Base-by-base conservation (phyloP, 495 filamentous ascomycete genomes). In the Tuber aestivum region DNA sequence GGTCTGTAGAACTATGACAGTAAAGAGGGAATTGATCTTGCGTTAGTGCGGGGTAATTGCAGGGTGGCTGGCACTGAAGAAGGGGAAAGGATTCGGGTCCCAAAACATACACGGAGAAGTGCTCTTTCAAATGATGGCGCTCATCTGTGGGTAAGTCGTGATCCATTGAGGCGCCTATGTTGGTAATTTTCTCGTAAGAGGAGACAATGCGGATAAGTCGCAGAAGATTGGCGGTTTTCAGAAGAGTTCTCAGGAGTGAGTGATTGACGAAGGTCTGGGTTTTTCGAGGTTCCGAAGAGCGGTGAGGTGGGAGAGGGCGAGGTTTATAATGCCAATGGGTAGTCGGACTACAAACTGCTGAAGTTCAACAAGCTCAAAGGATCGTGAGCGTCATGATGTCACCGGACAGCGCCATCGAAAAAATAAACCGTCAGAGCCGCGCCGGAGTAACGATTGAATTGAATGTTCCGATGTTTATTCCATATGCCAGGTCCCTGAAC, bases 41-140 rank as follows among this genome's bases (percentile, higher is more conserved):
- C 35, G 70, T 78, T 45, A 79, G 76, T 74, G 77, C 72, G 76
- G 56, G 50, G 50, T 75, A 79, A 70, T 50, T 23, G 21, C 40
- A 41, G 18, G 40, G 40, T 48, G 23, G 32, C 69, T 76, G 23
- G 41, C 4, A 65, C 16, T 65, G 56, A 35, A 65, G 27, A 35
- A 65, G 3, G 27, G 32, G 6, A 18, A 65, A 65, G 56, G 65
- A 42, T 44, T 40, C 16, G n/a, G 32, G 48, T 56, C 35, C 27
- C 42, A 41, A 48, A 14, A 77, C 76, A 40, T 79, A 79, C 77
- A 74, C 76, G 71, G 76, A 79, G 42, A 79, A 79, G 50, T 78
- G 69, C 6, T 72, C 69, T 27, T 18, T 78, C 41, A 79, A 41
- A 40, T 48, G 37, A 35, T 72, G 71, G 38, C 76, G 77, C 23